Evolutionary conservation across 1,139 yeast species (phyloP).

Genomic region (Yamadazyma buinensis): DNA sequence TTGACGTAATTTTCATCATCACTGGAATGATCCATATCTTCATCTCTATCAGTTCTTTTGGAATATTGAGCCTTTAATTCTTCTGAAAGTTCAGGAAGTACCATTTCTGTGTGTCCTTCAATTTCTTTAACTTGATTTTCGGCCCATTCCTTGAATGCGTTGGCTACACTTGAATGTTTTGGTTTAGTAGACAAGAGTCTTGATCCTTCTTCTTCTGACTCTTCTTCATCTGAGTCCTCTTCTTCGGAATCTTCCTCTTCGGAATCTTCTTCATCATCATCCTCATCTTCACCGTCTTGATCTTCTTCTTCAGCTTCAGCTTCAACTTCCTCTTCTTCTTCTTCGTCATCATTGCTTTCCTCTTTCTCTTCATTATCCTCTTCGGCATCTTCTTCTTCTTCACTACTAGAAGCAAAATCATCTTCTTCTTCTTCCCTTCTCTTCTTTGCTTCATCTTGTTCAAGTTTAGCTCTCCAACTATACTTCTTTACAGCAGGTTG

Average conservation of each 20-base stretch:
- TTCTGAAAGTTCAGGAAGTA: constrained; percentile 49
- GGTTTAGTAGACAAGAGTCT: constrained; percentile 36
- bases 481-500: constrained; percentile 4
- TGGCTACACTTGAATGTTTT: constrained; percentile 40
- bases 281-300: constrained; percentile 17
- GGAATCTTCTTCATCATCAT: constrained; percentile 15
- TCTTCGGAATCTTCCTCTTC: constrained; percentile 24
- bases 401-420: constrained; percentile 1
- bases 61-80: constrained; percentile 44
- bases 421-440: constrained; percentile 30
- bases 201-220: constrained; percentile 22
- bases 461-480: constrained; percentile 26
- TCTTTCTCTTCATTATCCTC: constrained; percentile 29
- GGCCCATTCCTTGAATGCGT: constrained; percentile 59
- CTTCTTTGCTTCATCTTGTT: constrained; percentile 22
- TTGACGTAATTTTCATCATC: constrained; percentile 56
- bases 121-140: constrained; percentile 50
- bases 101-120: constrained; percentile 54
- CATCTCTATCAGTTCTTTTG: constrained; percentile 46
- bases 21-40: constrained; percentile 61
- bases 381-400: constrained; percentile 27
- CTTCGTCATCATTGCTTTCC: constrained; percentile 21
- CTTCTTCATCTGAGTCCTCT: constrained; percentile 15
- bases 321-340: constrained; percentile 26
- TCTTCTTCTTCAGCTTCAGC: constrained; percentile 19